These are phyloP conservation scores for Cornus controversa DNA, from an alignment of 148 eudicot species.

Conservation along the genomic window DNA sequence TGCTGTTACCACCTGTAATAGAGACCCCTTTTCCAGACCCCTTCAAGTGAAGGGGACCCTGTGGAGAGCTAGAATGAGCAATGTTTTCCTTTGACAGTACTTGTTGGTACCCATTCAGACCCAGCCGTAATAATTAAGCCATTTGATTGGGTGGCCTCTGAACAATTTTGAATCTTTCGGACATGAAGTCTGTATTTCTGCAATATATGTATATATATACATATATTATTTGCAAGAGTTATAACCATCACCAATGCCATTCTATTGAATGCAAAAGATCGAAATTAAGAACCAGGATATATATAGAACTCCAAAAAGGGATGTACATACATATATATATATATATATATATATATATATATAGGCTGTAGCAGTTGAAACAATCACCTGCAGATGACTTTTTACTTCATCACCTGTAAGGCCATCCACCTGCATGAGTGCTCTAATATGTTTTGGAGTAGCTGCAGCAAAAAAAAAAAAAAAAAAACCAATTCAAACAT, in stretches of 20 bases:
- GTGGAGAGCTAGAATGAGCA: not conserved
- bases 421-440: conserved; percentile 16
- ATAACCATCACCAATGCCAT: too few relatives aligned
- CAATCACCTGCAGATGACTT: conserved; percentile 20
- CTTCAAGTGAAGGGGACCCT: not conserved
- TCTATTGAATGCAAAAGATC: not conserved
- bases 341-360: too few relatives aligned
- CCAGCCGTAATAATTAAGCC: not conserved
- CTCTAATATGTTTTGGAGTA: conserved; percentile 16
- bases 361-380: too few relatives aligned
- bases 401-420: conserved; percentile 20
- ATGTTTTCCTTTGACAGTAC: not conserved
- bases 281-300: too few relatives aligned
- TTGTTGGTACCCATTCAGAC: not conserved
- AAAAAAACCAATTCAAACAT: not conserved
- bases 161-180: not conserved
- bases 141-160: not conserved
- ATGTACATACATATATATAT: too few relatives aligned
- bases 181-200: conserved; percentile 17
- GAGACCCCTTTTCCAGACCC: not conserved
- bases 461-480: conserved; percentile 3
- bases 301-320: not conserved
- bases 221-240: too few relatives aligned
- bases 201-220: not conserved
- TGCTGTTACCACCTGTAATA: not conserved